These are phyloP conservation scores for Leccinum fallax DNA, from an alignment of 1,284 basidiomycete species.

Conservation along the genomic window DNA sequence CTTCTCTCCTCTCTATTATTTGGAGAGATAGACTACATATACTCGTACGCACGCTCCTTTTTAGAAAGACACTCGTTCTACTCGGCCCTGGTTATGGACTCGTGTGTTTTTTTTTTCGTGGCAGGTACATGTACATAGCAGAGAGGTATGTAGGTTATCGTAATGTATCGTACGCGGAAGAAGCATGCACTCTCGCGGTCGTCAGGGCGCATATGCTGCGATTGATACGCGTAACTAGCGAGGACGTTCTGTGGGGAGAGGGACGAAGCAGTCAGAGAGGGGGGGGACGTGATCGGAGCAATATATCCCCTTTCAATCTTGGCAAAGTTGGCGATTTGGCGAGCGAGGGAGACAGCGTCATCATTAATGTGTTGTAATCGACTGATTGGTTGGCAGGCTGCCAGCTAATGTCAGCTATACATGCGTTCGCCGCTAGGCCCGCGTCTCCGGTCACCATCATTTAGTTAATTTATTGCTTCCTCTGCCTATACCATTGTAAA, in stretches of 20 bases:
- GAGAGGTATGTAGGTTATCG: not conserved
- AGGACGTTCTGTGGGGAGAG: not conserved
- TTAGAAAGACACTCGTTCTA: constrained; percentile 1
- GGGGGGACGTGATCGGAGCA: not conserved
- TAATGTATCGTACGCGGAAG: not conserved
- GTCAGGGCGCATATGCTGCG: not conserved
- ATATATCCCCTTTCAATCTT: not conserved
- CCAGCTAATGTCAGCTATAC: not conserved
- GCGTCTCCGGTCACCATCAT: not conserved
- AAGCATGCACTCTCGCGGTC: not conserved
- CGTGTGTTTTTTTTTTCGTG: not conserved
- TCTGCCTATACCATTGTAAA: not conserved
- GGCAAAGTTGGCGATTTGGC: not conserved
- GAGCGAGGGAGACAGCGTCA: not conserved
- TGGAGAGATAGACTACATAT: constrained; percentile 3
- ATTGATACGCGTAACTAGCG: not conserved
- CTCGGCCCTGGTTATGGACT: not conserved
- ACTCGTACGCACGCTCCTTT: constrained; percentile 5
- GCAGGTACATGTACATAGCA: not conserved
- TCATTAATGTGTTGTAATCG: not conserved
- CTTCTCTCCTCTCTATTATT: not conserved
- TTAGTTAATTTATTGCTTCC: not conserved
- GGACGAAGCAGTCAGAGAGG: not conserved
- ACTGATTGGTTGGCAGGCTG: not conserved
- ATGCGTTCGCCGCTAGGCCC: not conserved